Base-by-base conservation (phyloP, 306 rosid genomes). In the Myrica gale region DNA sequence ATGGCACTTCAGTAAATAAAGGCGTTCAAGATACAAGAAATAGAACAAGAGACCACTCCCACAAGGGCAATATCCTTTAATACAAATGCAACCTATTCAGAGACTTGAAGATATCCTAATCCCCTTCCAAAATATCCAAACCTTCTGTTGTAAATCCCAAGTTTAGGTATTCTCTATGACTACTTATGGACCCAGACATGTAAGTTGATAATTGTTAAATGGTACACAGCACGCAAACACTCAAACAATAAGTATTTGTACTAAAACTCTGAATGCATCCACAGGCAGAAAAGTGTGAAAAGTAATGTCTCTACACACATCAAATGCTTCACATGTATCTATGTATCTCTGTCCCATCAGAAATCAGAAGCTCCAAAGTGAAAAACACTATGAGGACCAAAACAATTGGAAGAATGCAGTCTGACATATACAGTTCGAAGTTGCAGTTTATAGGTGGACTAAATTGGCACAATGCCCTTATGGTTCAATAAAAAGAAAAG, bases 1-100 rank as follows among this genome's bases (percentile, higher is more conserved):
- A 74, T 44, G 73, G 60, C 57, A 56, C 44, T 56, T 21, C 21
- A 58, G 76, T 9, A 74, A 70, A 70, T 79, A 77, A 74, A 81
- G 66, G 61, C 70, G 48, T 70, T 62, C 52, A 51, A 50, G 45
- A 69, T 13, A 16, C 73, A 63, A 21, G 54, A 71, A 62, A 55
- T 4, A 37, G 46, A 73, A 69, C 17, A 32, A 50, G 74, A 75
- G 60, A 71, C 76, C 67, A 39, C 50, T 45, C 67, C 32, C 16
- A 77, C 45, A 11, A 10, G 0, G 16, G 63, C 63, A 57, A 21
- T 20, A 19, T 19, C 1, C 4, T 8, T 21, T 3, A 57, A 21
- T 23, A 80, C 45, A 11, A n/a, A 0, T 2, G n/a, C 57, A 52
- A 52, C 17, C 2, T 12, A 0, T 56, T 56, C 23, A n/a, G 62